Evolutionary conservation across 495 filamentous ascomycete species (phyloP), one percentile per base, ranked within the genome.

Genomic region (Geoglossum glabrum): DNA sequence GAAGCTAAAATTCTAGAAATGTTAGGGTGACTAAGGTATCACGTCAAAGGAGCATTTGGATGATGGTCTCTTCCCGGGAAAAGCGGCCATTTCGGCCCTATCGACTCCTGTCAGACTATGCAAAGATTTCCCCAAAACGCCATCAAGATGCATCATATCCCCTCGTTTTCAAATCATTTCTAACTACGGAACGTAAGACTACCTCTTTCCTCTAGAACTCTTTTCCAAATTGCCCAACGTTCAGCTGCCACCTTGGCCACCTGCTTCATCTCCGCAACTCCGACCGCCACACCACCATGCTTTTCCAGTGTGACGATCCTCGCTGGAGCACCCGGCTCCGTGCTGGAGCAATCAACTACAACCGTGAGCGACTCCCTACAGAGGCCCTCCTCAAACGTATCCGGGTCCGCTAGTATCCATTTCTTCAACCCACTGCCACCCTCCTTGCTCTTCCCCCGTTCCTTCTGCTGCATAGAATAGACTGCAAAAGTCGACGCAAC

Each of bases 351-450:
- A 65, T 87, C 83, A 34, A 95, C 78, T 51, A 90, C 80, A 58
- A 92, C 67, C 21, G 77, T 85, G 21, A 86, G 73, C 17, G 69
- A 72, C 72, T 97, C 92, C 51, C 79, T 71, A 66, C 83, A 90
- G 33, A 94, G 61, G 1, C 71, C 78, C 71, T 96, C 92, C 70
- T 98, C 92, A 60, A 92, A 82, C 31, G 84, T 77, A 76, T 98
- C 92, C 36, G 86, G 85, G 71, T 98, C 92, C 11, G 82, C 79
- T 54, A 98, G 68, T 1, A 96, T 69, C 87, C 86, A 92, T 51
- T 74, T 75, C 66, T 75, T 70, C 49, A 74, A 73, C 66, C 70
- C 68, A 59, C 63, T 56, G 56, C 64, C n/a, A 0, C 17, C 38
- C 10, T 34, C 64, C 63, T 43, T 70, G 76, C 59, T 68, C 70